Evolutionary conservation across 2,329 filamentous ascomycete genomes (phyloP).

Genomic region (Cladosporium sp.): DNA sequence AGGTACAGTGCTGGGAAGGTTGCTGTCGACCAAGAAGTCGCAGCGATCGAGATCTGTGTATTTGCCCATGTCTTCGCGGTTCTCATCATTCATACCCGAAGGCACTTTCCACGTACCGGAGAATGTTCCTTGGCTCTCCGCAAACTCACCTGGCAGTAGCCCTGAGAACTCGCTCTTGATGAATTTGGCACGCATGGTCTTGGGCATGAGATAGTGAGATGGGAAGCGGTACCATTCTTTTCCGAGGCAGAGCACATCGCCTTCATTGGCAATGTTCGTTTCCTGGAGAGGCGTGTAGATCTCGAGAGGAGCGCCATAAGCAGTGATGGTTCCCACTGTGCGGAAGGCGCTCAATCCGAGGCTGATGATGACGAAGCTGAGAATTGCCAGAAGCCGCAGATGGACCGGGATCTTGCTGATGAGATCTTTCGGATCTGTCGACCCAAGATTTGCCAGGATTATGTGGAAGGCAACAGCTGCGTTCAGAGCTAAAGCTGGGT

Average conservation of each 20-base stretch:
- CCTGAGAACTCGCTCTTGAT: slow-evolving; percentile 86
- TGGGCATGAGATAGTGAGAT: slow-evolving; percentile 83
- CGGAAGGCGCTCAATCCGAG: slow-evolving; percentile 65
- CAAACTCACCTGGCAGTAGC: slow-evolving; percentile 85
- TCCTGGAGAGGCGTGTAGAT: slow-evolving; percentile 65
- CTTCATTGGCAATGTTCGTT: slow-evolving; percentile 51
- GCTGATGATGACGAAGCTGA: slow-evolving; percentile 45
- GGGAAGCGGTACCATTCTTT: slow-evolving; percentile 99
- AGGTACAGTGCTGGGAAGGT: slow-evolving; percentile 58
- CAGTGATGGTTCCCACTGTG: slow-evolving; percentile 71
- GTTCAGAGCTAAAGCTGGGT: slow-evolving; percentile 85
- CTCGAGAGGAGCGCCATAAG: slow-evolving; percentile 74
- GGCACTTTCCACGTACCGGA: slow-evolving; percentile 81
- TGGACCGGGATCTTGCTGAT: slow-evolving; percentile 69
- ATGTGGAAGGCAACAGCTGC: slow-evolving; percentile 82
- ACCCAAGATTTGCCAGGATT: slow-evolving; percentile 69
- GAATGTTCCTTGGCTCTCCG: slow-evolving; percentile 68
- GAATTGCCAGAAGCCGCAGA: slow-evolving; percentile 64
- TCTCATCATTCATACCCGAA: slow-evolving; percentile 84
- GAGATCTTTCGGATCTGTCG: slow-evolving; percentile 58
- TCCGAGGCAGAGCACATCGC: slow-evolving; percentile 77
- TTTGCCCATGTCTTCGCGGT: slow-evolving; percentile 81
- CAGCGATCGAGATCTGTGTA: slow-evolving; percentile 75
- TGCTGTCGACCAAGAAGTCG: slow-evolving; percentile 81
- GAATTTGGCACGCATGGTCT: slow-evolving; percentile 81